A percentile compares a stretch with the other conserved stretches of the same genome.
Evolutionary conservation across 2,329 filamentous ascomycete genomes (phyloP).

Genomic region (Trichoderma sp.): DNA sequence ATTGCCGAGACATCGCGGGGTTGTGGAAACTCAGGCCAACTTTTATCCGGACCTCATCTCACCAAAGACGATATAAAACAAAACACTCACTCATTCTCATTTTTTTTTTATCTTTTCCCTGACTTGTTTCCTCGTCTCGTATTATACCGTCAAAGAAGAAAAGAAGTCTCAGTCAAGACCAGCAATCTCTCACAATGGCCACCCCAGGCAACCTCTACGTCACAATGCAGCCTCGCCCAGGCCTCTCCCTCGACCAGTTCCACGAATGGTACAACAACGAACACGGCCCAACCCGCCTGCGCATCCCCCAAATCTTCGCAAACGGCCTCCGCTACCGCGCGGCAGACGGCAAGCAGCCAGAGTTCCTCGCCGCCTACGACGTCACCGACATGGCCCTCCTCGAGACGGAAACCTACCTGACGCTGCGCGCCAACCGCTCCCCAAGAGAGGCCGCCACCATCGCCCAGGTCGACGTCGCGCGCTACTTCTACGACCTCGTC

Average conservation of each 20-base stretch:
- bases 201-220: constrained; percentile 76
- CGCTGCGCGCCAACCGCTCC: constrained; percentile 61
- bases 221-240: constrained; percentile 76
- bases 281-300: constrained; percentile 79
- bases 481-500: constrained; percentile 71
- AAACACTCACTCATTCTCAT: neutral
- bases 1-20: constrained; percentile 35
- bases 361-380: constrained; percentile 82
- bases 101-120: no score
- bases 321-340: constrained; percentile 82
- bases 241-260: constrained; percentile 69
- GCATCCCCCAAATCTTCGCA: constrained; percentile 69
- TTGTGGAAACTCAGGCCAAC: neutral
- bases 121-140: neutral
- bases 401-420: constrained; percentile 69
- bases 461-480: constrained; percentile 63
- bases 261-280: constrained; percentile 96
- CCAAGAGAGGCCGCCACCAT: constrained; percentile 57
- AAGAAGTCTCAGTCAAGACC: no score
- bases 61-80: neutral
- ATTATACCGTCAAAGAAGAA: no score
- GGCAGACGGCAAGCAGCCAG: constrained; percentile 62
- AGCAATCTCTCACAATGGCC: constrained; percentile 36
- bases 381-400: constrained; percentile 73
- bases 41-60: constrained; percentile 6